These are phyloP conservation scores for Graphilbum sp. DNA, from an alignment of 2,329 filamentous ascomycete species.

Conservation along the genomic window DNA sequence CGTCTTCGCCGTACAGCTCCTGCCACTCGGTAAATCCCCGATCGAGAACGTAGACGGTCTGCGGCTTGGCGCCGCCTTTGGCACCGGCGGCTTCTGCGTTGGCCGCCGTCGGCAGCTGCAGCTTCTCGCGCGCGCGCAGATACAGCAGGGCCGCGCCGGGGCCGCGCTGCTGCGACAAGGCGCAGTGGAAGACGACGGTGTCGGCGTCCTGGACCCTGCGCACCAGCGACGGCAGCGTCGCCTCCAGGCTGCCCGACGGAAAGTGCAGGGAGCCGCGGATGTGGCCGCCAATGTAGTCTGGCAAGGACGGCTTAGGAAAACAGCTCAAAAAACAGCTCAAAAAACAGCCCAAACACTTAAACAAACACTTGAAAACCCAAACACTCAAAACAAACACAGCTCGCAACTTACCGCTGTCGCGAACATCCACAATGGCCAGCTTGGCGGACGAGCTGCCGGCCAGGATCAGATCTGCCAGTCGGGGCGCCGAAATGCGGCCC, in stretches of 20 bases:
- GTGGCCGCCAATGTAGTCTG: slow-evolving; percentile 83
- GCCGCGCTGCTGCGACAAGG: slow-evolving; percentile 77
- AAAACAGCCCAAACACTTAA: no score
- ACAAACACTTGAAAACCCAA: no score
- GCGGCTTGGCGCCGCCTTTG: slow-evolving; percentile 20
- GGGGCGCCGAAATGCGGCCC: slow-evolving; percentile 48
- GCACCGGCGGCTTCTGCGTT: no score
- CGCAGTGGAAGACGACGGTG: slow-evolving; percentile 86
- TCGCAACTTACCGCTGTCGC: slow-evolving; percentile 59
- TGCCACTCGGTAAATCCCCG: slow-evolving; percentile 83
- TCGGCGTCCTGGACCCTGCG: slow-evolving; percentile 61
- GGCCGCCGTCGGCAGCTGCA: background rate
- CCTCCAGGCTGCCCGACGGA: slow-evolving; percentile 57
- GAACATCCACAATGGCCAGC: slow-evolving; percentile 73
- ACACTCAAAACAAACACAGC: no score
- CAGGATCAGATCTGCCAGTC: slow-evolving; percentile 52
- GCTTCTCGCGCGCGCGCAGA: slow-evolving; percentile 45
- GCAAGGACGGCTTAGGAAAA: background rate
- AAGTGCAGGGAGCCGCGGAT: slow-evolving; percentile 64
- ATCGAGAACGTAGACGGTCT: slow-evolving; percentile 69
- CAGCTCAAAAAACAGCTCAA: background rate
- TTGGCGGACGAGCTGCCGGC: slow-evolving; percentile 20
- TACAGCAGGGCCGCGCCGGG: slow-evolving; percentile 73
- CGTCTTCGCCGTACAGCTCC: slow-evolving; percentile 63
- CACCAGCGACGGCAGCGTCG: slow-evolving; percentile 66